Percentiles rank a stretch among this genome's conserved stretches.
Conservation (phyloP, 2,329 filamentous ascomycete genomes). For the Thielaviopsis populi region DNA sequence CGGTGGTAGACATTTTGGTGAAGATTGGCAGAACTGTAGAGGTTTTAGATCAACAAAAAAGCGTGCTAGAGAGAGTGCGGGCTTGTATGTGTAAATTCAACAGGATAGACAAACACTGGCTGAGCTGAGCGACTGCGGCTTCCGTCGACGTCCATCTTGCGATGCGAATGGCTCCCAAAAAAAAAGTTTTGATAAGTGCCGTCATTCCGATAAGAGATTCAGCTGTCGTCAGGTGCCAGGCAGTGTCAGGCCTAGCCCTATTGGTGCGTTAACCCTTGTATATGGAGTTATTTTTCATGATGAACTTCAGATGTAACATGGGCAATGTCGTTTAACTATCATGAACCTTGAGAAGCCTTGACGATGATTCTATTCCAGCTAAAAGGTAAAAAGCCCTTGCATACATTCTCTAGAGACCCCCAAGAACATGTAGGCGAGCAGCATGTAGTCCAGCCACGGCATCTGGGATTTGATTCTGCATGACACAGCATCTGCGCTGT, state of each 20-base stretch:
- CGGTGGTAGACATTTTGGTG: slow-evolving; percentile 11
- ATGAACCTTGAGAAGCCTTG: not conserved
- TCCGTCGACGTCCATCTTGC: not conserved
- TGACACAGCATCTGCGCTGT: not conserved
- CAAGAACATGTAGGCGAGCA: not conserved
- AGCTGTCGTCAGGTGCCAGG: not conserved
- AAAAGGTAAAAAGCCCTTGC: not conserved
- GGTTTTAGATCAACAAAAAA: not conserved
- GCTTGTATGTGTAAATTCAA: not conserved
- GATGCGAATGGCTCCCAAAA: slow-evolving; percentile 1
- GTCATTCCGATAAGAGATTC: not conserved
- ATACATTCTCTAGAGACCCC: not conserved
- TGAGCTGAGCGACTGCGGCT: not conserved
- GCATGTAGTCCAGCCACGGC: not conserved
- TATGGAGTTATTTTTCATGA: not conserved
- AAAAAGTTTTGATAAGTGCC: slow-evolving; percentile 2
- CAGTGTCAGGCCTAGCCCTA: not conserved
- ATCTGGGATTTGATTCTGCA: not conserved
- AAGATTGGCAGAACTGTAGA: not conserved
- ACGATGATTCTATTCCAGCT: not conserved
- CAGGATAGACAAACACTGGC: not conserved
- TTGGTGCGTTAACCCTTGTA: not conserved
- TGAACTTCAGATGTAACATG: not conserved
- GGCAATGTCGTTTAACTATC: not conserved
- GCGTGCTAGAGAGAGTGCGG: not conserved